phyloP scores from a whole-genome alignment of 202 grass and related monocot species.

The Panicum hallii region DNA sequence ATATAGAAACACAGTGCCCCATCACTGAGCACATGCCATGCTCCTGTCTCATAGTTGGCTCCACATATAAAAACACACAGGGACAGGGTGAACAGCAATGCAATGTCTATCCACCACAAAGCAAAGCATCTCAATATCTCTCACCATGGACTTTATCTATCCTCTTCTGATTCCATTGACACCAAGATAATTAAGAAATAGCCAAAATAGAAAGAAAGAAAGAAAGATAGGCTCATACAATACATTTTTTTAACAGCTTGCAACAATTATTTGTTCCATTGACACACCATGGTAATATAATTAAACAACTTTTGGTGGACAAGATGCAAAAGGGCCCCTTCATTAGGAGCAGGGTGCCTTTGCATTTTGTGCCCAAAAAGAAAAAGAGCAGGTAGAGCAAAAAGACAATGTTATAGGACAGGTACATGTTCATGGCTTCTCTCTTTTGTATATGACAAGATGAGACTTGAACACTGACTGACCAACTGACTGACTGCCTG shows the following conservation, averaged over 20 bases:
- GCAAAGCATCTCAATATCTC: slow-evolving; percentile 30
- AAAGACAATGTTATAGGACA: slow-evolving; percentile 56
- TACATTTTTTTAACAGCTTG: slow-evolving; percentile 49
- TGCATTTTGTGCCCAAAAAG: slow-evolving; percentile 55
- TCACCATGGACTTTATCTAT: slow-evolving; percentile 38
- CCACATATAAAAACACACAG: slow-evolving; percentile 24
- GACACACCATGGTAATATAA: slow-evolving; percentile 52
- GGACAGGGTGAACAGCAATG: slow-evolving; percentile 32
- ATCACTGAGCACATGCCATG: slow-evolving; percentile 68
- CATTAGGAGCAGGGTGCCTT: slow-evolving; percentile 40
- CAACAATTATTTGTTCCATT: slow-evolving; percentile 47
- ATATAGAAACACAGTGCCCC: slow-evolving; percentile 56
- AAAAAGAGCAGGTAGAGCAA: slow-evolving; percentile 25
- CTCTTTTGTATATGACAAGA: slow-evolving; percentile 64
- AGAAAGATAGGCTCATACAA: slow-evolving; percentile 25
- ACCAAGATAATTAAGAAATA: not conserved
- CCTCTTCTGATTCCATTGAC: slow-evolving; percentile 32
- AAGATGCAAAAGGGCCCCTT: slow-evolving; percentile 40
- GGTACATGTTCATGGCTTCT: slow-evolving; percentile 64
- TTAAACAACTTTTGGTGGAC: slow-evolving; percentile 53
- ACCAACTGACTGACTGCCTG: not conserved
- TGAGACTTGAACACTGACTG: slow-evolving; percentile 50
- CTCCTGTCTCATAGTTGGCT: slow-evolving; percentile 46
- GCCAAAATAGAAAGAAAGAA: no score
- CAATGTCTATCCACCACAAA: slow-evolving; percentile 43